Evolutionary conservation across 805 yeast species (phyloP).

Genomic region (Gaillardinia entomophila): DNA sequence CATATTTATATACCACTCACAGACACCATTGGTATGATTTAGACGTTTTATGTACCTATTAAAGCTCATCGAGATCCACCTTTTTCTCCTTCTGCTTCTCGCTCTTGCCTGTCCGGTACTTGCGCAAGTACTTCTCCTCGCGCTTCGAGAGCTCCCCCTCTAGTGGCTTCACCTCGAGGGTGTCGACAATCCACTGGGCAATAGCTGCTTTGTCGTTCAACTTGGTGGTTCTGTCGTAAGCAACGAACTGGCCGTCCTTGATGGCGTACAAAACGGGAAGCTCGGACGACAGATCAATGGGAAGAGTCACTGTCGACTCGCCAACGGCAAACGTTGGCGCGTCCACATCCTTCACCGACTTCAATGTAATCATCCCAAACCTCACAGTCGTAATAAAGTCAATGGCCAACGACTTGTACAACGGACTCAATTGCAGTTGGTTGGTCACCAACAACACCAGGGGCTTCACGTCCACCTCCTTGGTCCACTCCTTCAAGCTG

Average conservation of each 20-base stretch:
- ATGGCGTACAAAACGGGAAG: conserved; percentile 24
- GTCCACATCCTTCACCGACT: conserved; percentile 12
- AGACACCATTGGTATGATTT: neutral
- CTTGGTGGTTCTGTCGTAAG: conserved; percentile 17
- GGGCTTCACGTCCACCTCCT: conserved; percentile 21
- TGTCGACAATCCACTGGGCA: conserved; percentile 25
- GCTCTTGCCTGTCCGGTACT: conserved; percentile 25
- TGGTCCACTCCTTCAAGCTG: conserved; percentile 19
- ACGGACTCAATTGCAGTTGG: conserved; percentile 44
- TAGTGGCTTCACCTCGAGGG: conserved; percentile 18
- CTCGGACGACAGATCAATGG: conserved; percentile 7
- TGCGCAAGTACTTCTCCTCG: conserved; percentile 20
- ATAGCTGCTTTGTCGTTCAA: conserved; percentile 24
- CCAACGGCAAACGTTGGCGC: conserved; percentile 8
- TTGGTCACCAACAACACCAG: conserved; percentile 51
- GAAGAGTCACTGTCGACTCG: conserved; percentile 15
- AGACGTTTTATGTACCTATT: conserved; percentile 1
- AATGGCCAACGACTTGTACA: conserved; percentile 61
- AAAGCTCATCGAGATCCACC: conserved; percentile 23
- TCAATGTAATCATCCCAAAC: conserved; percentile 38
- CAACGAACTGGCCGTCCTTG: conserved; percentile 14
- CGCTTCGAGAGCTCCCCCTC: conserved; percentile 35
- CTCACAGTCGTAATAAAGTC: conserved; percentile 54
- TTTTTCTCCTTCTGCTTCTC: conserved; percentile 8
- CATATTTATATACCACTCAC: neutral